Base-by-base conservation (phyloP, 2,329 filamentous ascomycete species). In the Elsinoe necatrix region DNA sequence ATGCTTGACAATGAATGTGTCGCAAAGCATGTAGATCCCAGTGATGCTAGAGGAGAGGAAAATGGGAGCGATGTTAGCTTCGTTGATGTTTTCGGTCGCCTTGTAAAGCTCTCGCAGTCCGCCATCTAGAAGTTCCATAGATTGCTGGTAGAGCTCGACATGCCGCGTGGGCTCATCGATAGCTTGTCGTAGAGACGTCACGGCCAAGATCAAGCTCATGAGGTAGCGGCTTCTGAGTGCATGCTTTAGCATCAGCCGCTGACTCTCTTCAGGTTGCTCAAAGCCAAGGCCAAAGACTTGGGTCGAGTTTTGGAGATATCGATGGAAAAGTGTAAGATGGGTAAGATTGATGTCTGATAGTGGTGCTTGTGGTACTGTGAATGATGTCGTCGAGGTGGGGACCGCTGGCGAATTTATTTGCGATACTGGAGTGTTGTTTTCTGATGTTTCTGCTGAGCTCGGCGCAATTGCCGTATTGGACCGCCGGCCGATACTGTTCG, bases 11-110 rank as follows among this genome's bases (percentile, higher is more conserved):
- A 52, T 52, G 16, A 52, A 52, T 8, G 48, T 52, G n/a, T 52
- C 48, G 29, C 48, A 52, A 23, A 52, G 48, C 48, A 52, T 52
- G 20, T 52, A 52, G 27, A 52, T 52, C 11, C 48, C 48, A 14
- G 48, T 52, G 7, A 52, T 52, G 48, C 18, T 35, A 9, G 48
- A 35, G 9, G 48, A 25, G n/a, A 52, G 27, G 31, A 52, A 52
- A 9, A 52, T 52, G 2, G 48, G 29, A 9, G 48, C 48, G 8
- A 52, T 52, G 16, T 52, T 52, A 14, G 29, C 29, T 29, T 52
- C 48, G 16, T 35, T 52, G 48, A 35, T 52, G n/a, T 35, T 23
- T 29, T 52, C 48, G 27, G 48, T 52, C 12, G 29, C 48, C 20
- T 52, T 52, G 48, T 52, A 37, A n/a, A 52, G 18, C 21, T 52